phyloP scores from a whole-genome alignment of 164 flowering plant genomes.

The Litsea cubeba region DNA sequence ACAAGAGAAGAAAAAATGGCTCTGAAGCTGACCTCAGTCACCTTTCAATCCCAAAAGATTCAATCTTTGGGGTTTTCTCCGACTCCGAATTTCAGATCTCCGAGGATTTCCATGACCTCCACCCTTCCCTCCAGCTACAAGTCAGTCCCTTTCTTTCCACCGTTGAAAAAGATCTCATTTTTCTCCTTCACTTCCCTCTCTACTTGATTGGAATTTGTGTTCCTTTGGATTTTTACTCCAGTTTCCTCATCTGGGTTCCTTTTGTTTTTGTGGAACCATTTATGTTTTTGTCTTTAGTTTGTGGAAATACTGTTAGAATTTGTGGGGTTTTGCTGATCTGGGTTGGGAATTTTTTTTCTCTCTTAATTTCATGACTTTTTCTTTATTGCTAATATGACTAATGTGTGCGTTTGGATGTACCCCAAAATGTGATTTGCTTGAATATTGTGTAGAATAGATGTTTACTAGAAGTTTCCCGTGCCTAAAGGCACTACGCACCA shows the following conservation, averaged over 20 bases:
- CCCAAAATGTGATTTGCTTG: background rate
- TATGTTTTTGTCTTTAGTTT: too few species aligned
- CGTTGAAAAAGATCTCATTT: background rate
- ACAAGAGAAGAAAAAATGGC: slow-evolving; percentile 31
- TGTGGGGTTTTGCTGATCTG: background rate
- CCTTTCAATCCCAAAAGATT: slow-evolving; percentile 33
- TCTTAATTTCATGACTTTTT: background rate
- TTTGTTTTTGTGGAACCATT: background rate
- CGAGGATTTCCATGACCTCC: slow-evolving; percentile 57
- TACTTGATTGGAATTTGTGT: background rate
- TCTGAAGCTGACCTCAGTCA: slow-evolving; percentile 36
- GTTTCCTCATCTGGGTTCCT: slow-evolving; percentile 1
- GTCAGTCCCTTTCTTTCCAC: slow-evolving; percentile 20
- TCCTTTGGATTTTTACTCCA: background rate
- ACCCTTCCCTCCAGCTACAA: slow-evolving; percentile 46
- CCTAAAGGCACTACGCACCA: too few species aligned
- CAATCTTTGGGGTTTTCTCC: slow-evolving; percentile 38
- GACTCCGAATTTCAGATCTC: slow-evolving; percentile 46
- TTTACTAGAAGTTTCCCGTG: too few species aligned
- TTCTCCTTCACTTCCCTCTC: background rate
- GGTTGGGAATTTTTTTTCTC: too few species aligned
- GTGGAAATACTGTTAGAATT: background rate
- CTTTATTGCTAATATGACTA: background rate
- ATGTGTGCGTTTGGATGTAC: background rate
- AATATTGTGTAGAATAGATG: too few species aligned